Percentiles rank a stretch among this genome's conserved stretches.
phyloP scores from a whole-genome alignment of 78 protist species.

The Dictyostelium brefeldianum region DNA sequence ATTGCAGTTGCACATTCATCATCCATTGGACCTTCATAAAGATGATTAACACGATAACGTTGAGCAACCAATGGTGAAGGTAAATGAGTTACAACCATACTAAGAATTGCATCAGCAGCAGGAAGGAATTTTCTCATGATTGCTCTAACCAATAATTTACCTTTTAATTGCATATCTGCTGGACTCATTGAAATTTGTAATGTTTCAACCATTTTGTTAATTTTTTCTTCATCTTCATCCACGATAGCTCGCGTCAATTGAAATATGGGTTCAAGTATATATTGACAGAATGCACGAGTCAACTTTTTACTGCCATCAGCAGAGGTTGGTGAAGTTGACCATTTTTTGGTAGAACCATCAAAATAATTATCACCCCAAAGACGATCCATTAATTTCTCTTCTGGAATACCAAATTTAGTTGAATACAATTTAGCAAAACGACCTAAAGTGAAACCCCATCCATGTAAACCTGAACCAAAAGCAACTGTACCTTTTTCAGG shows the following conservation, averaged over 20 bases:
- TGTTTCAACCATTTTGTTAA: slow-evolving; percentile 88
- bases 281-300: slow-evolving; percentile 97
- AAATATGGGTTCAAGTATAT: slow-evolving; percentile 98
- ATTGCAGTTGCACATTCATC: slow-evolving; percentile 91
- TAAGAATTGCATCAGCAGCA: slow-evolving; percentile 98
- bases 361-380: slow-evolving; percentile 99
- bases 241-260: slow-evolving; percentile 93
- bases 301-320: slow-evolving; percentile 85
- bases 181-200: slow-evolving; percentile 90
- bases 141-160: slow-evolving; percentile 95
- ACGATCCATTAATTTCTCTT: slow-evolving; percentile 89
- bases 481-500: slow-evolving; percentile 97
- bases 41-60: slow-evolving; percentile 95
- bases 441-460: slow-evolving; percentile 99
- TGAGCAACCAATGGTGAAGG: slow-evolving; percentile 99
- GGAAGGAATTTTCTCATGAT: slow-evolving; percentile 98
- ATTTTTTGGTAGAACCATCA: slow-evolving; percentile 94
- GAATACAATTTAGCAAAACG: slow-evolving; percentile 95
- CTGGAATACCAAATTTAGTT: slow-evolving; percentile 91
- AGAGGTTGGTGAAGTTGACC: slow-evolving; percentile 76
- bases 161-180: slow-evolving; percentile 92
- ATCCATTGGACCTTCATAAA: slow-evolving; percentile 98
- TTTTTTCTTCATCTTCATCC: slow-evolving; percentile 91
- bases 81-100: slow-evolving; percentile 97
- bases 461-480: slow-evolving; percentile 99